Evolutionary conservation across 169 alveolate genomes (phyloP).

Genomic region (Eimeria zaria): DNA sequence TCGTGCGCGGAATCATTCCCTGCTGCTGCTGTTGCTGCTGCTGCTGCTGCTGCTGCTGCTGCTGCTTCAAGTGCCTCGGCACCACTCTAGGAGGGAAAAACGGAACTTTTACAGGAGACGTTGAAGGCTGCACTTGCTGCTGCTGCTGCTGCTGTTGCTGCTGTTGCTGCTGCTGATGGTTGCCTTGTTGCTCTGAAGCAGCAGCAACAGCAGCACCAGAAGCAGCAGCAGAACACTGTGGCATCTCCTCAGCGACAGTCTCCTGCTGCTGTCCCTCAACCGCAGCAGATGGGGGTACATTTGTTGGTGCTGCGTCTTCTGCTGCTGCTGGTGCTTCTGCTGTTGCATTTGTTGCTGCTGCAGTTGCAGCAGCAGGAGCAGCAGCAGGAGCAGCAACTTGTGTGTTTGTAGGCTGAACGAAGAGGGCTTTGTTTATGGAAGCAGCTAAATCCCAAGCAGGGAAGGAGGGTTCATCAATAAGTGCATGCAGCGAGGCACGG

Average conservation of each 20-base stretch:
- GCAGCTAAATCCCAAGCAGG: slow-evolving; percentile 78
- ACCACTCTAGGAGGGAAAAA: slow-evolving; percentile 67
- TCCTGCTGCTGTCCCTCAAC: neutral
- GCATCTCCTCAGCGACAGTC: no score
- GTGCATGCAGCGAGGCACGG: slow-evolving; percentile 50
- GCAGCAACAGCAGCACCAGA: neutral
- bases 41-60: slow-evolving; percentile 36
- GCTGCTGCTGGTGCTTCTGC: slow-evolving; percentile 4
- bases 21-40: slow-evolving; percentile 14
- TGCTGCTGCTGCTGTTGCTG: neutral
- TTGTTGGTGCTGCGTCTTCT: neutral
- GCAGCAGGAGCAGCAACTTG: no score
- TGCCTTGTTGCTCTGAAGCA: neutral
- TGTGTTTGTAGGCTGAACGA: neutral
- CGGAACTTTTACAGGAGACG: neutral
- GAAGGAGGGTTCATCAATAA: slow-evolving; percentile 50
- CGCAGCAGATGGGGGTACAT: neutral
- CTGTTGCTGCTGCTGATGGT: neutral
- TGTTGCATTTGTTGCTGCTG: slow-evolving; percentile 1
- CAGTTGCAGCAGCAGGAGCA: no score
- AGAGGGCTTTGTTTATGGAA: slow-evolving; percentile 75
- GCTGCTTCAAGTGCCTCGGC: slow-evolving; percentile 45
- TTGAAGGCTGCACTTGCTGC: neutral
- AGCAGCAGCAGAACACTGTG: neutral
- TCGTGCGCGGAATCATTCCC: neutral